phyloP scores from a whole-genome alignment of 495 filamentous ascomycete species.

The Aspergillus coremiiformis region DNA sequence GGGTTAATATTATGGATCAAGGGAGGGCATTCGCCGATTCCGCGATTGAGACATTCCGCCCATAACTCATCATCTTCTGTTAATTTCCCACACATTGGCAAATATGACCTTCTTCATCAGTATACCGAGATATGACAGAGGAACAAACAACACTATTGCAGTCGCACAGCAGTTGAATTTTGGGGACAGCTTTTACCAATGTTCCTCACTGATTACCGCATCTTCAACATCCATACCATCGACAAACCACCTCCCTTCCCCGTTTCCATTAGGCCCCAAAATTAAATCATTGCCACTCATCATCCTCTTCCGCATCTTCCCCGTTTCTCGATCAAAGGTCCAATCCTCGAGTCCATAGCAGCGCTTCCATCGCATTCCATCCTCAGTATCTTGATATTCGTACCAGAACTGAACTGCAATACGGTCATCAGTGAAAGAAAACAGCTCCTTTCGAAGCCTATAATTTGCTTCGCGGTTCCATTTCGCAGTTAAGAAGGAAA shows the following conservation, averaged over 20 bases:
- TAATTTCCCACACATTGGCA: not conserved
- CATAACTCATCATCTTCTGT: not conserved
- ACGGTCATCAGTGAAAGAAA: conserved; percentile 47
- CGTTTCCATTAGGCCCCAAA: conserved; percentile 45
- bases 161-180: no score
- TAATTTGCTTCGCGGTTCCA: conserved; percentile 72
- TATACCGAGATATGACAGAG: not conserved
- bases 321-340: conserved; percentile 67
- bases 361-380: conserved; percentile 72
- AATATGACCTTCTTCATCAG: no score
- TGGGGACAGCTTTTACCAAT: no score
- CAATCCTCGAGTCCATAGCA: conserved; percentile 90
- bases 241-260: conserved; percentile 50
- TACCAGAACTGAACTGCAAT: conserved; percentile 95
- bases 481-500: conserved; percentile 66
- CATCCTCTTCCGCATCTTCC: conserved; percentile 77
- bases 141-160: no score
- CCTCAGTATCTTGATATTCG: conserved; percentile 65
- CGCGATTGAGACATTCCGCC: conserved; percentile 3
- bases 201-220: conserved; percentile 62
- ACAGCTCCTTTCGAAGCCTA: conserved; percentile 78
- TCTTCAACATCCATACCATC: conserved; percentile 66
- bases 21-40: not conserved
- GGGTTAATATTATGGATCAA: conserved; percentile 1
- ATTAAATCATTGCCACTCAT: conserved; percentile 89